A percentile compares a stretch with the other conserved stretches of the same genome.
phyloP scores from a whole-genome alignment of 768 basidiomycete genomes.

The Sarcomyxa edulis region DNA sequence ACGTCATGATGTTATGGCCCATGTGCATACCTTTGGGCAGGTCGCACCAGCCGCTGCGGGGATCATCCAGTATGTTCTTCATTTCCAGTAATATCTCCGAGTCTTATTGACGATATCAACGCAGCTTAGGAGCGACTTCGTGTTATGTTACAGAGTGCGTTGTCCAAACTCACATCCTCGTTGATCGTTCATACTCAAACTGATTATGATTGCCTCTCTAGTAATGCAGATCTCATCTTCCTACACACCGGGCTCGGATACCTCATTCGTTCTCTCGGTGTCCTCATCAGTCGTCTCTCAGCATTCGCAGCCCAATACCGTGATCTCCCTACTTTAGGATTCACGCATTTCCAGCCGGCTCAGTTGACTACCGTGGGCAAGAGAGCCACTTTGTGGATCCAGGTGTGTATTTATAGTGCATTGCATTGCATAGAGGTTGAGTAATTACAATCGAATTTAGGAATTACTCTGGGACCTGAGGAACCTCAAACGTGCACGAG shows the following conservation, averaged over 20 bases:
- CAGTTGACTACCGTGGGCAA: slow-evolving; percentile 98
- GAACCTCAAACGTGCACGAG: slow-evolving; percentile 83
- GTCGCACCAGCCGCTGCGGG: slow-evolving; percentile 94
- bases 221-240: slow-evolving; percentile 98
- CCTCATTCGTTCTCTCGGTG: slow-evolving; percentile 82
- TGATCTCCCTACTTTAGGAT: slow-evolving; percentile 90
- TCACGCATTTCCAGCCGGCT: slow-evolving; percentile 98
- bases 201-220: slow-evolving; percentile 22
- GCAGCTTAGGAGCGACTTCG: slow-evolving; percentile 90
- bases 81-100: too few species aligned
- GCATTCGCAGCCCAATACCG: slow-evolving; percentile 81
- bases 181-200: too few species aligned
- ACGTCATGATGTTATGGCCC: slow-evolving; percentile 99
- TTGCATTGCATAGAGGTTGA: not conserved
- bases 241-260: slow-evolving; percentile 81
- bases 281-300: slow-evolving; percentile 86
- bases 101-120: slow-evolving; percentile 3
- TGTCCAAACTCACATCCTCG: not conserved
- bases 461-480: slow-evolving; percentile 96
- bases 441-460: slow-evolving; percentile 24
- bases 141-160: slow-evolving; percentile 98
- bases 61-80: slow-evolving; percentile 77
- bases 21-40: slow-evolving; percentile 94
- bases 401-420: slow-evolving; percentile 40
- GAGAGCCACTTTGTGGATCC: slow-evolving; percentile 93